Percentiles rank a stretch among this genome's conserved stretches.
These are phyloP conservation scores for Heterococcus sp. DNA, from an alignment of 108 stramenopile species.

Conservation along the genomic window DNA sequence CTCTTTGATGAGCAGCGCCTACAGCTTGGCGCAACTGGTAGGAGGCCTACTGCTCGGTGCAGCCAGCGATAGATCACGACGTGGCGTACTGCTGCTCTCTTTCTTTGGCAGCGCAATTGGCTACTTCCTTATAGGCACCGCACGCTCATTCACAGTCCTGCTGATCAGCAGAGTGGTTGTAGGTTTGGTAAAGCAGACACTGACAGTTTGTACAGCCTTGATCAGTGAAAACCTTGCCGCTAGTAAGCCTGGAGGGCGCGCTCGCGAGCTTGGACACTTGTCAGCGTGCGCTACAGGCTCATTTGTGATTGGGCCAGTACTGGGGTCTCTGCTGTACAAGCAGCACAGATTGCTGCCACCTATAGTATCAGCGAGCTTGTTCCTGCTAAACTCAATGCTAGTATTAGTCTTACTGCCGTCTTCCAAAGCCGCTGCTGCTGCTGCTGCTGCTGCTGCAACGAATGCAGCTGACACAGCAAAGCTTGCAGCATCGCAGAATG, in stretches of 20 bases:
- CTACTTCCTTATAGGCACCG: slow-evolving; percentile 68
- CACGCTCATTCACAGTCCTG: slow-evolving; percentile 62
- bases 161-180: slow-evolving; percentile 73
- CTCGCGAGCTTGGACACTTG: slow-evolving; percentile 28
- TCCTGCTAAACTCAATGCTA: neutral
- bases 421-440: neutral
- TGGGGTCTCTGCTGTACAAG: slow-evolving; percentile 28
- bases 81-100: slow-evolving; percentile 67
- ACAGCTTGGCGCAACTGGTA: slow-evolving; percentile 77
- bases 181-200: slow-evolving; percentile 82
- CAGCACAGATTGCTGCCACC: slow-evolving; percentile 21
- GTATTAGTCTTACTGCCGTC: neutral
- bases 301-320: slow-evolving; percentile 20
- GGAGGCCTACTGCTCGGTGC: slow-evolving; percentile 76
- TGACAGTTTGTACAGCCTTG: slow-evolving; percentile 81
- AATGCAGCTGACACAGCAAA: too few relatives aligned
- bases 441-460: neutral
- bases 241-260: slow-evolving; percentile 5
- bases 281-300: slow-evolving; percentile 29
- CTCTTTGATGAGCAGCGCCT: slow-evolving; percentile 69
- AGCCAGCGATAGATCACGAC: slow-evolving; percentile 66
- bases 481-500: too few relatives aligned
- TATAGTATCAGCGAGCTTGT: slow-evolving; percentile 2
- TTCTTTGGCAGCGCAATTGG: slow-evolving; percentile 78
- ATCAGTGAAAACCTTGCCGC: slow-evolving; percentile 52